Conservation (phyloP, 805 yeast species). For the Metschnikowia lochheadii region DNA sequence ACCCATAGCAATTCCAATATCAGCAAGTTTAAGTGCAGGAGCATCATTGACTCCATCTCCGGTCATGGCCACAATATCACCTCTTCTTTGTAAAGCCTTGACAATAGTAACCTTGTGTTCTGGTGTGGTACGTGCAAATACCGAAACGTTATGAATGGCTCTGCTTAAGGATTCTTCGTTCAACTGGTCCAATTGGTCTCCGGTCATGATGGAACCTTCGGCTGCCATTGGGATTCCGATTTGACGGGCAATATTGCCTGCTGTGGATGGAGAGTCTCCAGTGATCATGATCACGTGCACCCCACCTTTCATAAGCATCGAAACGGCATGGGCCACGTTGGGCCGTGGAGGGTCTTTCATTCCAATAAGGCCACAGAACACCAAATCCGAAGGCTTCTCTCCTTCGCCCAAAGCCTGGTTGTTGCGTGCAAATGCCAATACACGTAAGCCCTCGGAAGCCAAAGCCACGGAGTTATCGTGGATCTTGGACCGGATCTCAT, state of each 20-base stretch:
- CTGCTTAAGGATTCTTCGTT: conserved; percentile 67
- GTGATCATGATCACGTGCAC: conserved; percentile 98
- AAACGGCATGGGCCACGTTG: conserved; percentile 70
- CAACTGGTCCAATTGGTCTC: conserved; percentile 76
- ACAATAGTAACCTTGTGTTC: conserved; percentile 90
- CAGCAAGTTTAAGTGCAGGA: conserved; percentile 94
- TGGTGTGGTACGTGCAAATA: conserved; percentile 93
- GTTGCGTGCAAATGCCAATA: conserved; percentile 71
- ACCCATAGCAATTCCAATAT: conserved; percentile 93
- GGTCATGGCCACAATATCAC: conserved; percentile 98
- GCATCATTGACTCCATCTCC: conserved; percentile 99
- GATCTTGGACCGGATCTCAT: conserved; percentile 45
- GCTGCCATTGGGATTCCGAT: conserved; percentile 81
- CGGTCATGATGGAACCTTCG: conserved; percentile 70
- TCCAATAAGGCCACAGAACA: conserved; percentile 84
- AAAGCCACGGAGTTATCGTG: conserved; percentile 54
- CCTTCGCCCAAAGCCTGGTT: conserved; percentile 35
- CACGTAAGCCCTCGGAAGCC: conserved; percentile 83
- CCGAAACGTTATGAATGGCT: conserved; percentile 76
- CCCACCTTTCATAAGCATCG: conserved; percentile 80
- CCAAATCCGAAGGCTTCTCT: conserved; percentile 39
- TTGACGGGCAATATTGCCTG: conserved; percentile 76
- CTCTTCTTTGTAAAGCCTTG: conserved; percentile 81
- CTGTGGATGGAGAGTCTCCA: conserved; percentile 88
- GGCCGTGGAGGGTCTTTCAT: conserved; percentile 99